These are phyloP conservation scores for Termitomyces sp. DNA, from an alignment of 768 basidiomycete genomes.

Conservation along the genomic window DNA sequence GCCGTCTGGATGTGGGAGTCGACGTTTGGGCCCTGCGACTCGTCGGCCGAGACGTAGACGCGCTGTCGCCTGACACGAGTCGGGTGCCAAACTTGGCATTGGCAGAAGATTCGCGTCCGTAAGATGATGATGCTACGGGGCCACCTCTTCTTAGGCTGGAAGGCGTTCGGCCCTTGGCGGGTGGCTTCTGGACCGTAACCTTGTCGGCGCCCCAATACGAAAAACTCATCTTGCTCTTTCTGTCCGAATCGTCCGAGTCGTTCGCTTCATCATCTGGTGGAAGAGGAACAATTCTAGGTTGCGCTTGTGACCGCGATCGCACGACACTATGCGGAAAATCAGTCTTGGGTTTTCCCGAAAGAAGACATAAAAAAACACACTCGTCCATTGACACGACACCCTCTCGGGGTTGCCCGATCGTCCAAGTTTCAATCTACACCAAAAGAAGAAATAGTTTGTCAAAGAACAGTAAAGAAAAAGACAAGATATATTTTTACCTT, in stretches of 20 bases:
- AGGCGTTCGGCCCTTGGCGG: slow-evolving; percentile 42
- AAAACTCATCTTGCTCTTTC: slow-evolving; percentile 92
- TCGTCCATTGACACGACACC: slow-evolving; percentile 90
- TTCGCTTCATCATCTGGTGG: slow-evolving; percentile 52
- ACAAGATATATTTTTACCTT: slow-evolving; percentile 43
- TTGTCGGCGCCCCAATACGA: slow-evolving; percentile 93
- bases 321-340: slow-evolving; percentile 45
- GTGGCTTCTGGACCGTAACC: slow-evolving; percentile 78
- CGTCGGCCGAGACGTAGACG: slow-evolving; percentile 43
- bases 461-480: slow-evolving; percentile 2
- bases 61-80: slow-evolving; percentile 59
- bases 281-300: slow-evolving; percentile 62
- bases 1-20: slow-evolving; percentile 39
- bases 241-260: slow-evolving; percentile 82
- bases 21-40: slow-evolving; percentile 54
- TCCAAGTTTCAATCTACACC: slow-evolving; percentile 79
- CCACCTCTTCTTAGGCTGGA: slow-evolving; percentile 37
- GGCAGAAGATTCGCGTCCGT: slow-evolving; percentile 76
- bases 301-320: slow-evolving; percentile 58
- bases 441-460: not conserved
- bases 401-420: slow-evolving; percentile 71
- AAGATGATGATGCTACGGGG: slow-evolving; percentile 53
- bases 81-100: slow-evolving; percentile 92
- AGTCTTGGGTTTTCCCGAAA: not conserved
- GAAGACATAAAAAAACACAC: slow-evolving; percentile 38